Base-by-base conservation (phyloP, 306 rosid species). In the Inga leiocalycina region DNA sequence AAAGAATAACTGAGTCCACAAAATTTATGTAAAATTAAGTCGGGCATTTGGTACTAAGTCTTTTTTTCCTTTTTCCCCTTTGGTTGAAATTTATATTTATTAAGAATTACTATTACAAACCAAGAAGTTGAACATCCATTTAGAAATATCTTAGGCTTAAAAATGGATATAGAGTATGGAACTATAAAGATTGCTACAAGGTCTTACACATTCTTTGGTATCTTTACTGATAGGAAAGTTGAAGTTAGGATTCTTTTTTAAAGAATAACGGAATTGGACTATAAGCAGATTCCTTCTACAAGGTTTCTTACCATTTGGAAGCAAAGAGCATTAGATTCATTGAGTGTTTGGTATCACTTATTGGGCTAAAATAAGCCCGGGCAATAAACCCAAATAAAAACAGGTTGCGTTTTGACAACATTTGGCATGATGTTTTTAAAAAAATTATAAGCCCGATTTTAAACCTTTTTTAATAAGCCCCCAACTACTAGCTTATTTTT, bases 321-420 rank as follows among this genome's bases (percentile, higher is more conserved):
- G 59, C 61, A 62, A 44, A 74, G 48, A 75, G 62, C 81, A 83
- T 62, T 81, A 78, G 80, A 72, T 72, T 13, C 1, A 27, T 27
- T 27, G 30, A 27, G 30, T 27, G 30, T 27, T 27, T 27, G 30
- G 30, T 27, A 27, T 27, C 30, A 27, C 30, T 27, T 27, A 27
- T 27, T 27, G 30, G 30, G 30, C 1, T 27, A 1, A 27, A 27
- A 27, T 27, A 27, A 27, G 1, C 30, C 30, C 30, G 30, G 30
- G 1, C 30, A 27, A 27, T 27, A 27, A 27, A 27, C 30, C 30
- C 30, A 27, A 27, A 27, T 27, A 27, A 27, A 27, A 27, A 27
- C 1, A 1, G 30, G 1, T 27, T 27, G 30, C 30, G 30, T 27
- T 27, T 27, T 27, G 0, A 27, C 30, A 27, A 1, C 30, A 27